Evolutionary conservation across 73 alveolate species (phyloP).

Genomic region (Tetrahymena borealis): DNA sequence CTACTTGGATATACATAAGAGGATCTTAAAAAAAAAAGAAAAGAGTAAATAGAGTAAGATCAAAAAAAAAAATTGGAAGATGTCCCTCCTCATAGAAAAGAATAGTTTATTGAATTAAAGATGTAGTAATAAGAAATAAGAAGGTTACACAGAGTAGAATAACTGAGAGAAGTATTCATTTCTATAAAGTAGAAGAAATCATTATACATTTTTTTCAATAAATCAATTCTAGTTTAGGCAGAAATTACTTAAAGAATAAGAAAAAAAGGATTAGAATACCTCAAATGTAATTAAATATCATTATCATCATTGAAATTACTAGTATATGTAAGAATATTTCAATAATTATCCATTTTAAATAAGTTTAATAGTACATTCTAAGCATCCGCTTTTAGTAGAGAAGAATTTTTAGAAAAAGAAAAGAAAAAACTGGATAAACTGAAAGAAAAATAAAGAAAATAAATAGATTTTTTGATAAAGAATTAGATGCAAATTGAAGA

Average conservation of each 20-base stretch:
- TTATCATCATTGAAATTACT: too few species aligned
- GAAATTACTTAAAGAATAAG: neutral
- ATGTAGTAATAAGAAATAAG: neutral
- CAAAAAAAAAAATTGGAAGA: neutral
- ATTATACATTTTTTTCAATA: neutral
- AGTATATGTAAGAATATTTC: too few species aligned
- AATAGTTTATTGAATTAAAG: neutral
- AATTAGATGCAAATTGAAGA: neutral
- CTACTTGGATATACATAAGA: neutral
- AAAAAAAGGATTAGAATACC: neutral
- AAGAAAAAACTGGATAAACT: neutral
- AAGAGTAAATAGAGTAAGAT: neutral
- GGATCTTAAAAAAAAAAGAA: neutral
- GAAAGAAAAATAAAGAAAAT: neutral
- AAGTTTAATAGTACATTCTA: neutral
- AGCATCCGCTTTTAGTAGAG: neutral
- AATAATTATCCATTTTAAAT: neutral
- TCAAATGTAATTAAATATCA: neutral
- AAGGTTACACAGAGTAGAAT: neutral
- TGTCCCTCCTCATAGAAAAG: neutral
- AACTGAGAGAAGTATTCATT: neutral
- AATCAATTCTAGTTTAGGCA: neutral
- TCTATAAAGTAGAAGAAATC: neutral
- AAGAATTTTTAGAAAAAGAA: neutral
- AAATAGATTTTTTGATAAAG: neutral